Conservation (phyloP, 106 monocot species). For the Vanilla planifolia region DNA sequence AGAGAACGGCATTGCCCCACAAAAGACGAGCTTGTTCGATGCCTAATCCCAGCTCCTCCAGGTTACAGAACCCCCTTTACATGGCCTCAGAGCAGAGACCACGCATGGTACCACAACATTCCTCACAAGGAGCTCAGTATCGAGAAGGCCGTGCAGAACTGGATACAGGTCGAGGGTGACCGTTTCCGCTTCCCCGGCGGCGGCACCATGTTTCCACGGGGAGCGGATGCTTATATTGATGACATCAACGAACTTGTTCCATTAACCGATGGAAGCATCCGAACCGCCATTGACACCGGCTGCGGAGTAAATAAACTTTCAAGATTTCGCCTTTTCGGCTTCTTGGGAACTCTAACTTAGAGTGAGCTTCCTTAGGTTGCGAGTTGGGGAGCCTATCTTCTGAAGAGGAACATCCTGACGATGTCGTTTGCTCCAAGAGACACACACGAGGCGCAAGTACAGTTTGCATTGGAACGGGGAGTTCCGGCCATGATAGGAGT, state of each 20-base stretch:
- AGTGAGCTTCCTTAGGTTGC: slow-evolving; percentile 23
- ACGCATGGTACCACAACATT: slow-evolving; percentile 45
- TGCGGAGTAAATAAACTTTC: slow-evolving; percentile 31
- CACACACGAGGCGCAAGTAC: slow-evolving; percentile 53
- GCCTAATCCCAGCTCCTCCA: slow-evolving; percentile 45
- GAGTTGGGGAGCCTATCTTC: slow-evolving; percentile 47
- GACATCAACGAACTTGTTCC: slow-evolving; percentile 24
- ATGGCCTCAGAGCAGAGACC: slow-evolving; percentile 51
- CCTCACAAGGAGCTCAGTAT: slow-evolving; percentile 17
- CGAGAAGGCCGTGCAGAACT: not conserved
- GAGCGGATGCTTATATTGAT: slow-evolving; percentile 1
- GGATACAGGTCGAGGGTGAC: slow-evolving; percentile 5
- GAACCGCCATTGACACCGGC: slow-evolving; percentile 10
- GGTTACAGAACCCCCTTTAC: slow-evolving; percentile 42
- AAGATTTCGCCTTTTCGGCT: no score
- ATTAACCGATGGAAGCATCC: slow-evolving; percentile 13
- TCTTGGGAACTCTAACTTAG: no score
- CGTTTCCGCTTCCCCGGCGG: not conserved
- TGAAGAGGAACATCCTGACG: slow-evolving; percentile 42
- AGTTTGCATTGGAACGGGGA: slow-evolving; percentile 55
- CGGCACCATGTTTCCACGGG: not conserved
- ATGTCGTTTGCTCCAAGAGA: slow-evolving; percentile 63
- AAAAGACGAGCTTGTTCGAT: slow-evolving; percentile 24
- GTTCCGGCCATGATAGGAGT: slow-evolving; percentile 54
- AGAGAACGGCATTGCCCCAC: slow-evolving; percentile 48